phyloP scores from a whole-genome alignment of 495 filamentous ascomycete species.

The Achaetomiella virescens region DNA sequence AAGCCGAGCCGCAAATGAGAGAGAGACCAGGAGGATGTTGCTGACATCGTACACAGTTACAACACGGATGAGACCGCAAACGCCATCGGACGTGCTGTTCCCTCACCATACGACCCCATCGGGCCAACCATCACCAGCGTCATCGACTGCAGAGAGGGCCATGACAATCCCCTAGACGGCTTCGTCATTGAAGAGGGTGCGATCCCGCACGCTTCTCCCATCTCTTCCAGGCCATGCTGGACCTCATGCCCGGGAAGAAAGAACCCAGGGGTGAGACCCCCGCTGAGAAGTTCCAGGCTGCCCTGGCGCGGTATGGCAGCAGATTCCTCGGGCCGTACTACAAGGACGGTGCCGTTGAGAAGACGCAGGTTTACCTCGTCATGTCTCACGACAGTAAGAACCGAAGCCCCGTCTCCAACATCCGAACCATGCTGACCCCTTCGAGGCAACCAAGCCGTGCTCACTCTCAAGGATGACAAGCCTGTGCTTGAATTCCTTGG shows the following conservation, averaged over 20 bases:
- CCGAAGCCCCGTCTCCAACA: not conserved
- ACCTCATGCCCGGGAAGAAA: constrained; percentile 47
- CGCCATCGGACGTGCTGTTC: constrained; percentile 45
- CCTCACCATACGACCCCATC: constrained; percentile 46
- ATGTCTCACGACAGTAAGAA: constrained; percentile 60
- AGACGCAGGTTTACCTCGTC: constrained; percentile 60
- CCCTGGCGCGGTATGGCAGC: constrained; percentile 45
- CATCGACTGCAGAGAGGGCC: constrained; percentile 52
- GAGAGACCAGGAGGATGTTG: not conserved
- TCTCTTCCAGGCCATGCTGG: constrained; percentile 53
- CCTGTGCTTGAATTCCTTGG: constrained; percentile 53
- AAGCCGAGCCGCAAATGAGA: constrained; percentile 11
- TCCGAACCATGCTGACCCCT: not conserved
- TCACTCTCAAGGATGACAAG: constrained; percentile 55
- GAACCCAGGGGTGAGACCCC: constrained; percentile 35
- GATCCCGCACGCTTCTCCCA: constrained; percentile 52
- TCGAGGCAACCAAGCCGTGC: constrained; percentile 50
- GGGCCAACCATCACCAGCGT: constrained; percentile 60
- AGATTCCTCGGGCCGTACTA: constrained; percentile 52
- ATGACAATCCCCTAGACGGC: constrained; percentile 53
- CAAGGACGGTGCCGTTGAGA: constrained; percentile 47
- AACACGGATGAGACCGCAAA: constrained; percentile 53
- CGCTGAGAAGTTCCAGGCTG: constrained; percentile 37
- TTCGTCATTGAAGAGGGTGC: constrained; percentile 62
- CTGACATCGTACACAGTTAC: constrained; percentile 39